Evolutionary conservation across 805 yeast species (phyloP).

Genomic region (Nakazawaea pomicola): DNA sequence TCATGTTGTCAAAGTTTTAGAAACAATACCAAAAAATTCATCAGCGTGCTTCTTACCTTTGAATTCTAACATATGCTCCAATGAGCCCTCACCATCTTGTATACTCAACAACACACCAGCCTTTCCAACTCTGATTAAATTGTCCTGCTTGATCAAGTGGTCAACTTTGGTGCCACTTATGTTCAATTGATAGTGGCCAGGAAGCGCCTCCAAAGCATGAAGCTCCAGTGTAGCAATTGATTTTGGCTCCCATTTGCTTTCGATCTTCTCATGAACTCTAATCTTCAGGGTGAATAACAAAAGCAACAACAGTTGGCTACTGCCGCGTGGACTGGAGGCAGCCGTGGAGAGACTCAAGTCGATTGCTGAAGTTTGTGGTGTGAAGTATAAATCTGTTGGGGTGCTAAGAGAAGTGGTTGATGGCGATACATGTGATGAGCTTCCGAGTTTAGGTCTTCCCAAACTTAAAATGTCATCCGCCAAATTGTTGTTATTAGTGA

Average conservation of each 20-base stretch:
- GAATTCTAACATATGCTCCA: conserved; percentile 12
- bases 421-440: conserved; percentile 5
- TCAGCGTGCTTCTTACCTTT: conserved; percentile 10
- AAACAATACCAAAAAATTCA: conserved; percentile 7
- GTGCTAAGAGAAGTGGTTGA: background rate
- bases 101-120: conserved; percentile 11
- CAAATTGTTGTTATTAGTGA: conserved; percentile 9
- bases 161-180: conserved; percentile 3
- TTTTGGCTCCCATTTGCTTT: conserved; percentile 11
- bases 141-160: conserved; percentile 3
- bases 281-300: conserved; percentile 6
- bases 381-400: conserved; percentile 9
- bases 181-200: conserved; percentile 6
- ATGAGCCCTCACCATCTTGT: background rate
- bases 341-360: conserved; percentile 1
- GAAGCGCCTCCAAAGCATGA: conserved; percentile 3
- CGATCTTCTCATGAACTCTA: conserved; percentile 10
- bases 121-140: conserved; percentile 12
- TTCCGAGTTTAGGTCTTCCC: conserved; percentile 9
- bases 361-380: conserved; percentile 9
- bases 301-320: conserved; percentile 2
- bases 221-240: conserved; percentile 6
- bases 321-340: background rate
- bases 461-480: conserved; percentile 10
- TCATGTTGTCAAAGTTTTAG: background rate